Percentiles rank a stretch among this genome's conserved stretches.
phyloP scores from a whole-genome alignment of 345 rosid genomes.

The Brassica nigra region DNA sequence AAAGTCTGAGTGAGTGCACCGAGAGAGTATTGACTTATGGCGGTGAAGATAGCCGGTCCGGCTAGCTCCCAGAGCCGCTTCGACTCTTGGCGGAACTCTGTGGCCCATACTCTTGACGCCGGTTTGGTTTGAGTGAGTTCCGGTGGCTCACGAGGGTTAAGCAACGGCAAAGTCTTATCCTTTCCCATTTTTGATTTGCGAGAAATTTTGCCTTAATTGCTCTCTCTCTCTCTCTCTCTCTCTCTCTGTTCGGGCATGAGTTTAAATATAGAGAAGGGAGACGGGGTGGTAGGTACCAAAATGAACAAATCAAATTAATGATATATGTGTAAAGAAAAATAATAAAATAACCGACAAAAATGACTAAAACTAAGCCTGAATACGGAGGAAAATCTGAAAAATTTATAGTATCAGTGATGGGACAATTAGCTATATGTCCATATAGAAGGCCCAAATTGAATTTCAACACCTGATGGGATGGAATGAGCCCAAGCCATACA shows the following conservation, averaged over 20 bases:
- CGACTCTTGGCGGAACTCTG: constrained; percentile 68
- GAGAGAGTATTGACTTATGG: constrained; percentile 75
- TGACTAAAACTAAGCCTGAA: too few relatives aligned
- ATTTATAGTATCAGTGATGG: too few relatives aligned
- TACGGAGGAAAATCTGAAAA: too few relatives aligned
- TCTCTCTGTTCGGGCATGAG: neutral
- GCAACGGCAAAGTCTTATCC: constrained; percentile 34
- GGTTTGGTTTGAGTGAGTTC: constrained; percentile 25
- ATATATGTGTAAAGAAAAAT: neutral
- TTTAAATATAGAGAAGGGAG: neutral
- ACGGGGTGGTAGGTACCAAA: constrained; percentile 28
- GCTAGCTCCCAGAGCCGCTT: constrained; percentile 76
- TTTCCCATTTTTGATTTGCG: neutral
- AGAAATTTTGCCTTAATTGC: constrained; percentile 12
- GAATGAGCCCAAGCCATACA: too few relatives aligned
- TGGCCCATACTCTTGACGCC: constrained; percentile 33
- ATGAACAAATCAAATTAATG: neutral
- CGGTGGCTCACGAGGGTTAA: constrained; percentile 31
- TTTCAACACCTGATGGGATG: too few relatives aligned
- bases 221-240: neutral
- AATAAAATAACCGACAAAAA: too few relatives aligned
- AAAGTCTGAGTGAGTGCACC: constrained; percentile 92
- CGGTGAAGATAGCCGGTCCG: constrained; percentile 86
- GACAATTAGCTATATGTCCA: too few relatives aligned
- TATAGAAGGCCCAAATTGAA: too few relatives aligned